A percentile compares a stretch with the other conserved stretches of the same genome.
phyloP scores from a whole-genome alignment of 768 basidiomycete genomes.

The Psilocybe azurescens region DNA sequence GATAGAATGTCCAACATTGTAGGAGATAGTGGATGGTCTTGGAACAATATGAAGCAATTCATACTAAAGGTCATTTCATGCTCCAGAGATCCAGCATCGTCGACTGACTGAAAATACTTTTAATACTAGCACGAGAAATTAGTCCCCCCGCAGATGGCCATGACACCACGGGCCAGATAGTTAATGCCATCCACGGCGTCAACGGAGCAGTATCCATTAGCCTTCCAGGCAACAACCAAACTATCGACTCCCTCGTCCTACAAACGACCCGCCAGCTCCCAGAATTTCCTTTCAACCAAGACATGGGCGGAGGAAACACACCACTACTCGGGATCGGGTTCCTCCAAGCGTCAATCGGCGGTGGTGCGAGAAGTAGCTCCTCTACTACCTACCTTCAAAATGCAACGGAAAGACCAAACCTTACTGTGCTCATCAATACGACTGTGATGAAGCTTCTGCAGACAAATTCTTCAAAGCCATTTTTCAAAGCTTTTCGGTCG shows the following conservation, averaged over 20 bases:
- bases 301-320: slow-evolving; percentile 35
- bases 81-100: too few relatives aligned
- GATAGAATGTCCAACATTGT: slow-evolving; percentile 52
- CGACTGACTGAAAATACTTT: too few relatives aligned
- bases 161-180: slow-evolving; percentile 33
- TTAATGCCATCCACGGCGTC: slow-evolving; percentile 29
- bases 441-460: slow-evolving; percentile 27
- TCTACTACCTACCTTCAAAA: slow-evolving; percentile 38
- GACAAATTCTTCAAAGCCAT: background rate
- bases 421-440: slow-evolving; percentile 38
- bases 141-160: slow-evolving; percentile 34
- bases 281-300: slow-evolving; percentile 39
- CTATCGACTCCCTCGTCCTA: slow-evolving; percentile 37
- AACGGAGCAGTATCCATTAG: slow-evolving; percentile 36
- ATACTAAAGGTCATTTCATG: slow-evolving; percentile 23
- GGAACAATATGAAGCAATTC: slow-evolving; percentile 29
- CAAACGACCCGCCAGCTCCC: slow-evolving; percentile 36
- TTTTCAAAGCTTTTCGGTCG: background rate
- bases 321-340: slow-evolving; percentile 38
- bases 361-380: slow-evolving; percentile 37
- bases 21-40: slow-evolving; percentile 53
- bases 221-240: slow-evolving; percentile 31
- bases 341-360: slow-evolving; percentile 35
- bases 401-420: slow-evolving; percentile 32
- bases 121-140: slow-evolving; percentile 33